phyloP scores from a whole-genome alignment of 331 rosid genomes.

The Pyrus hybrid region DNA sequence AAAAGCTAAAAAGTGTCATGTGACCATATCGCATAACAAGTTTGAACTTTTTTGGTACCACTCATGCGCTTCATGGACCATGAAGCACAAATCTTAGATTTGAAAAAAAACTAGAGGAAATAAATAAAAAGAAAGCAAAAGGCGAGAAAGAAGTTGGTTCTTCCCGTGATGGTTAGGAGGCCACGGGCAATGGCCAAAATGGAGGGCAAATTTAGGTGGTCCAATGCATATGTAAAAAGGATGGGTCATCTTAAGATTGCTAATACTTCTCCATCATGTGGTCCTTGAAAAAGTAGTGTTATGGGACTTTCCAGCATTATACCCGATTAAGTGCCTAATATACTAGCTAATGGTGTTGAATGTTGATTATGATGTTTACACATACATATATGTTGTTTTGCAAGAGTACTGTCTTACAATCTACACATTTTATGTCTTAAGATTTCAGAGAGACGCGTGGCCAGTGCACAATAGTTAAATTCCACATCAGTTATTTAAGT shows the following conservation, averaged over 20 bases:
- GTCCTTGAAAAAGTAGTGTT: background rate
- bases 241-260: slow-evolving; percentile 11
- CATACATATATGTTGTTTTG: background rate
- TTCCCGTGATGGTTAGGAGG: slow-evolving; percentile 22
- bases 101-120: background rate
- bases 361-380: background rate
- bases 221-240: slow-evolving; percentile 5
- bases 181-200: slow-evolving; percentile 6
- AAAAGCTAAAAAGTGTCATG: background rate
- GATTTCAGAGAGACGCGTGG: background rate
- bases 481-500: too few relatives aligned
- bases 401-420: background rate
- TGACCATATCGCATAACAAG: background rate
- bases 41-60: background rate
- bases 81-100: background rate
- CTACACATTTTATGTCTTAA: background rate
- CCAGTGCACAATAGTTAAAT: background rate
- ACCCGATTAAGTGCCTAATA: background rate
- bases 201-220: slow-evolving; percentile 12
- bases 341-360: background rate
- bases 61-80: background rate
- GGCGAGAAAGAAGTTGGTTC: background rate
- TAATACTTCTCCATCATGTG: too few relatives aligned
- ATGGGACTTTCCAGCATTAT: background rate
- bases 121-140: background rate